phyloP scores from a whole-genome alignment of 2,329 filamentous ascomycete species.

The Penicillium sp. region DNA sequence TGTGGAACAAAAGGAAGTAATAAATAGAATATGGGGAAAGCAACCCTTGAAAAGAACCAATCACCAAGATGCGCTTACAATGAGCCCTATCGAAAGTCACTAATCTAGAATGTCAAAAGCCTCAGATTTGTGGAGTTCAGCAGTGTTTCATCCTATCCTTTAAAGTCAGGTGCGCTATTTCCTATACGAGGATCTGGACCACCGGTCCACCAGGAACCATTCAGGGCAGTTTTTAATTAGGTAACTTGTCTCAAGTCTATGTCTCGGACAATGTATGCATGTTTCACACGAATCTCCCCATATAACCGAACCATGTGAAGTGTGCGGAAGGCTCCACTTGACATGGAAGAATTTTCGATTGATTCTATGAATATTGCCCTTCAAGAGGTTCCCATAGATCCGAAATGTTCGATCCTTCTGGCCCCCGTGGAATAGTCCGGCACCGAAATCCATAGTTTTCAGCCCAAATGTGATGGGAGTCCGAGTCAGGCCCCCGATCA shows the following conservation, averaged over 20 bases:
- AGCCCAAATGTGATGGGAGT: background rate
- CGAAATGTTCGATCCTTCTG: background rate
- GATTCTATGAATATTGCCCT: background rate
- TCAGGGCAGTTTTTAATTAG: background rate
- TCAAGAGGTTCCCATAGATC: background rate
- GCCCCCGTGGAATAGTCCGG: background rate
- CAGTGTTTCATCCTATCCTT: constrained; percentile 6
- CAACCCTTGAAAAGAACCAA: background rate
- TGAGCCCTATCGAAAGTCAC: background rate
- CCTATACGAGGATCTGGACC: background rate
- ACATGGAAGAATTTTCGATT: background rate
- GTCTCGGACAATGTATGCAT: background rate
- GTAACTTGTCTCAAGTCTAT: background rate
- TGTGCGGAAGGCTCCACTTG: background rate
- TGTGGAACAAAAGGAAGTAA: background rate
- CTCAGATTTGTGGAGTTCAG: background rate
- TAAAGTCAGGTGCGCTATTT: constrained; percentile 5
- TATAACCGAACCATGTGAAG: background rate
- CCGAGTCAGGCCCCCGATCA: background rate
- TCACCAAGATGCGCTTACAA: constrained; percentile 2
- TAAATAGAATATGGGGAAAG: constrained; percentile 11
- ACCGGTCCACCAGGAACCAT: background rate
- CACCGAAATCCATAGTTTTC: background rate
- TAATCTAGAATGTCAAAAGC: background rate
- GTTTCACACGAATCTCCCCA: constrained; percentile 1